These are phyloP conservation scores for Fusarium equiseti DNA, from an alignment of 2,329 filamentous ascomycete species.

Conservation along the genomic window DNA sequence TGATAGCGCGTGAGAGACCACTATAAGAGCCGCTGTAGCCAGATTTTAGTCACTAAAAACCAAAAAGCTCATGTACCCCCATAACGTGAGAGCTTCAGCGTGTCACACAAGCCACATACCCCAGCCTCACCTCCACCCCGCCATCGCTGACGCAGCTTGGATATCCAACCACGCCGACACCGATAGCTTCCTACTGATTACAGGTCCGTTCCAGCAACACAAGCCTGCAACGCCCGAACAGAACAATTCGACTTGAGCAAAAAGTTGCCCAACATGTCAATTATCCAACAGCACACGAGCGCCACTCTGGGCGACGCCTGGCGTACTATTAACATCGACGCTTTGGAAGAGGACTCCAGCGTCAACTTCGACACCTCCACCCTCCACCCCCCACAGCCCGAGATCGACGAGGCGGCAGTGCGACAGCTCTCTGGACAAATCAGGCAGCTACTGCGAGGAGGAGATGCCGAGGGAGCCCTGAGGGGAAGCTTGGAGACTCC, in stretches of 20 bases:
- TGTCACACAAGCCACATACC: conserved; percentile 33
- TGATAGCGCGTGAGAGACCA: not conserved
- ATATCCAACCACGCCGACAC: conserved; percentile 33
- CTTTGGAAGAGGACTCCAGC: conserved; percentile 88
- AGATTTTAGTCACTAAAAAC: not conserved
- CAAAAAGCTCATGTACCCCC: not conserved
- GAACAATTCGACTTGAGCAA: not conserved
- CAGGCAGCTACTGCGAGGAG: conserved; percentile 86
- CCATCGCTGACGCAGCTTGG: conserved; percentile 51
- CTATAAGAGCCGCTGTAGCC: not conserved
- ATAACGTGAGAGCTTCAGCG: not conserved
- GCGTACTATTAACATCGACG: conserved; percentile 95
- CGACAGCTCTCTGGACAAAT: conserved; percentile 84
- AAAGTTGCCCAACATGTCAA: conserved; percentile 64
- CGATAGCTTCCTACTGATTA: conserved; percentile 27
- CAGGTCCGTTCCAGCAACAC: conserved; percentile 5
- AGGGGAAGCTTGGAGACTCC: conserved; percentile 86
- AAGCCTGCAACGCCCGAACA: conserved; percentile 10
- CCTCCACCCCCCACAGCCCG: conserved; percentile 80
- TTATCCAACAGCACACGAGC: conserved; percentile 73
- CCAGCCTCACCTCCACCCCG: conserved; percentile 49
- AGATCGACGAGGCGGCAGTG: conserved; percentile 81
- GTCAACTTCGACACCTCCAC: conserved; percentile 91
- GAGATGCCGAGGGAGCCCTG: conserved; percentile 88
- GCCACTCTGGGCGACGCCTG: conserved; percentile 73